Evolutionary conservation across 163 green algal species (phyloP).

Genomic region (Volvox carteri): DNA sequence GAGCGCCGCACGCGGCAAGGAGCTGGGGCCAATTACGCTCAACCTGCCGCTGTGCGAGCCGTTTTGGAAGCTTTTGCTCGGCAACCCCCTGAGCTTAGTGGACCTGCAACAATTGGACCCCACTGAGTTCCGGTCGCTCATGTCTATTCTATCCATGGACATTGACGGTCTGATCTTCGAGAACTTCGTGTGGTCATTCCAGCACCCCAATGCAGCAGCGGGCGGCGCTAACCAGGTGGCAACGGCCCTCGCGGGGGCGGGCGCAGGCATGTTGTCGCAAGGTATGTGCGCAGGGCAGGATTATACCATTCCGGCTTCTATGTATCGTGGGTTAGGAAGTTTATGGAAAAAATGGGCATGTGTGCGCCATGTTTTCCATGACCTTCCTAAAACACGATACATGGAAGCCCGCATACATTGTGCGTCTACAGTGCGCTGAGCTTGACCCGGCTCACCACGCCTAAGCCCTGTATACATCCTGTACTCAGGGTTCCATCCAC

Average conservation of each 20-base stretch:
- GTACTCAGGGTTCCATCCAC: no score
- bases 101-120: constrained; percentile 74
- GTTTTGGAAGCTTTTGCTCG: constrained; percentile 80
- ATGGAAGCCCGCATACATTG: no score
- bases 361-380: no score
- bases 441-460: no score
- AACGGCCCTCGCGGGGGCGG: constrained; percentile 5
- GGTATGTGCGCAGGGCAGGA: no score
- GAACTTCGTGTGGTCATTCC: constrained; percentile 76
- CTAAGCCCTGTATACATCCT: no score
- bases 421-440: no score
- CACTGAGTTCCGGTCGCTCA: constrained; percentile 74
- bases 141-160: constrained; percentile 77
- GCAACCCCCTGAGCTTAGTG: constrained; percentile 73
- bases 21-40: constrained; percentile 75
- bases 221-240: neutral
- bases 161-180: constrained; percentile 80
- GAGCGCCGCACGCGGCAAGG: constrained; percentile 61
- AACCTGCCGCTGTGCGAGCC: constrained; percentile 78
- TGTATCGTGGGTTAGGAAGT: no score
- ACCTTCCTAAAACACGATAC: no score
- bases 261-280: neutral
- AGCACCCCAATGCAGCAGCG: constrained; percentile 57
- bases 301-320: no score
- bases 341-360: no score